A percentile compares a stretch with the other conserved stretches of the same genome.
Conservation (phyloP, 495 filamentous ascomycete species). For the Tuber microsphaerosporum region DNA sequence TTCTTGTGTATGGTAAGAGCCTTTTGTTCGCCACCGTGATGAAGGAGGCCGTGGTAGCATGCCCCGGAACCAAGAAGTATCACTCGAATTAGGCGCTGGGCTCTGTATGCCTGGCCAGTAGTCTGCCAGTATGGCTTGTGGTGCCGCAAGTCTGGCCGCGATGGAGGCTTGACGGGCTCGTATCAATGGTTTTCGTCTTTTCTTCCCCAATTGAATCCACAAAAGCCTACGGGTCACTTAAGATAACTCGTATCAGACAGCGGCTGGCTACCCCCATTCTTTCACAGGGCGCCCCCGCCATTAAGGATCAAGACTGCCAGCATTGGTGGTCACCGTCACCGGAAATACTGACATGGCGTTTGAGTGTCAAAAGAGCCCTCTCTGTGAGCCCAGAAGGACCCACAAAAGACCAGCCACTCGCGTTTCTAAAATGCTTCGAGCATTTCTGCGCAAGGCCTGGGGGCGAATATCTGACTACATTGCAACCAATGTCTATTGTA, state of each 20-base stretch:
- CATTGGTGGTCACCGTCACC: background rate
- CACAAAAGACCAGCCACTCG: background rate
- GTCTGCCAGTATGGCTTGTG: background rate
- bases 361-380: background rate
- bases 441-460: background rate
- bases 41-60: background rate
- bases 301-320: background rate
- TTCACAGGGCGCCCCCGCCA: background rate
- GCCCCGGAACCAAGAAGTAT: background rate
- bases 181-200: background rate
- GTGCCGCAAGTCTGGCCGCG: background rate
- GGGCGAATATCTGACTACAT: background rate
- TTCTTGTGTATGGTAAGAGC: background rate
- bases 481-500: background rate
- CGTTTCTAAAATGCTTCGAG: background rate
- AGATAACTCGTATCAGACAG: background rate
- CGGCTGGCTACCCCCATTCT: background rate
- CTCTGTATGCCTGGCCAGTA: background rate
- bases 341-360: background rate
- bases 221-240: background rate
- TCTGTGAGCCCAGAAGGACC: background rate
- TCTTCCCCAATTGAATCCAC: background rate
- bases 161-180: background rate
- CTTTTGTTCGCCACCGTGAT: background rate
- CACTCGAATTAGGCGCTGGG: background rate